Base-by-base conservation (phyloP, 1,284 basidiomycete species). In the Rhizoctonia solani region DNA sequence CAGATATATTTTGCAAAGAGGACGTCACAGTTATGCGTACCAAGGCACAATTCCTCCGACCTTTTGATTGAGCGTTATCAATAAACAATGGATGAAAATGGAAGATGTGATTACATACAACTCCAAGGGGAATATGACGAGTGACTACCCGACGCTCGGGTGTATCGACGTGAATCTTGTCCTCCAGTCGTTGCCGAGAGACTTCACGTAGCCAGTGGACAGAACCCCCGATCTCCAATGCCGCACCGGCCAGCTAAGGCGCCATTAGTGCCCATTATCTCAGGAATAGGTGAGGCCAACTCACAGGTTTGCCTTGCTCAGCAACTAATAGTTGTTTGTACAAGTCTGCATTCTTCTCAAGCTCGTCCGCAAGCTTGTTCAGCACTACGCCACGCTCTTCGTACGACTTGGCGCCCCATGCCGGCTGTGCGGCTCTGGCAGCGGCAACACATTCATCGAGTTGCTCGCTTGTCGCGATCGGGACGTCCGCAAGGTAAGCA, bases 111-210 rank as follows among this genome's bases (percentile, higher is more conserved):
- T n/a, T 29, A 65, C 61, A 5, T 41, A 65, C 61, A 3, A 65
- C 61, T 30, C 61, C 61, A 13, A 65, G 61, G 13, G 61, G 61
- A 44, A 65, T 42, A n/a, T 65, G 32, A 27, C 61, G 61, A n/a
- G 61, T 65, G 25, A 65, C 61, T 11, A 65, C 61, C 5, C 49
- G 61, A n/a, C 61, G 61, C 16, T 65, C 61, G n/a, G 61, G 61
- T 19, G 61, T 65, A 54, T 65, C 61, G n/a, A 65, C 61, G 50
- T 65, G 61, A 2, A 65, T 50, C 16, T 34, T 52, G n/a, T 65
- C 61, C 37, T 65, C 61, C 50, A 65, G n/a, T 21, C 61, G 34
- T 1, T 53, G 50, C 25, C 54, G 52, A 25, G 49, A 27, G 19
- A 50, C 54, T 44, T 53, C 61, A 52, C 61, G 61, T 21, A 65